These are phyloP conservation scores for Phytophthora podocarpi DNA, from an alignment of 352 stramenopile species.

Conservation along the genomic window DNA sequence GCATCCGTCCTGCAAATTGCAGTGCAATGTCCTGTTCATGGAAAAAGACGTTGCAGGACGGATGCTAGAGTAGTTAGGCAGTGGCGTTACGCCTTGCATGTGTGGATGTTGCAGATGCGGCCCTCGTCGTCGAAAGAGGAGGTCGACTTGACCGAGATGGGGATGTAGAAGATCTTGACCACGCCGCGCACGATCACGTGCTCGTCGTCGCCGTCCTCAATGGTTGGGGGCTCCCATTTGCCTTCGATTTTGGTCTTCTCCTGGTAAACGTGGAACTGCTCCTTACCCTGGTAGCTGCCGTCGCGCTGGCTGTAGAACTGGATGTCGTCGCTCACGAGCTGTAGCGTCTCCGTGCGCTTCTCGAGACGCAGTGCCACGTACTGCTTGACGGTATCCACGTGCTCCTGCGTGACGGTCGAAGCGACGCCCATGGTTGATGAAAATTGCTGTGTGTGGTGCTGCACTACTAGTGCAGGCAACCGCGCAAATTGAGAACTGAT, in stretches of 20 bases:
- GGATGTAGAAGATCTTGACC: conserved; percentile 61
- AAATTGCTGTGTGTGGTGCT: background rate
- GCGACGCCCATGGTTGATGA: conserved; percentile 36
- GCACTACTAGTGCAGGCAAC: too few relatives aligned
- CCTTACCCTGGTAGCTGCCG: conserved; percentile 49
- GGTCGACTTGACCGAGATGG: conserved; percentile 56
- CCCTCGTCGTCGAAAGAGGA: conserved; percentile 49
- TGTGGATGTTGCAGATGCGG: conserved; percentile 57
- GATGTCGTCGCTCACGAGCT: conserved; percentile 62
- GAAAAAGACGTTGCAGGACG: too few relatives aligned
- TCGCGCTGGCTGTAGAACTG: conserved; percentile 58
- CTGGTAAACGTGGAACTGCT: conserved; percentile 48
- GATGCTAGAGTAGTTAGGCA: too few relatives aligned
- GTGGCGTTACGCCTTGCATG: conserved; percentile 50
- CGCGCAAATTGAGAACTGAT: conserved; percentile 25
- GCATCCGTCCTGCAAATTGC: too few relatives aligned
- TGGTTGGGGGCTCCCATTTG: conserved; percentile 40
- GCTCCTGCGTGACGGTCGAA: conserved; percentile 31
- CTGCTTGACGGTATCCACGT: conserved; percentile 50
- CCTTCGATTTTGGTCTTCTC: conserved; percentile 61
- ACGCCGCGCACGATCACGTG: conserved; percentile 54
- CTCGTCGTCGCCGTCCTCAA: conserved; percentile 51
- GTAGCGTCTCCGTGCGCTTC: conserved; percentile 48
- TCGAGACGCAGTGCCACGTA: conserved; percentile 48
- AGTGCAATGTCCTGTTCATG: too few relatives aligned